Evolutionary conservation across 73 alveolate genomes (phyloP).

Genomic region (Paramecium pentaurelia): DNA sequence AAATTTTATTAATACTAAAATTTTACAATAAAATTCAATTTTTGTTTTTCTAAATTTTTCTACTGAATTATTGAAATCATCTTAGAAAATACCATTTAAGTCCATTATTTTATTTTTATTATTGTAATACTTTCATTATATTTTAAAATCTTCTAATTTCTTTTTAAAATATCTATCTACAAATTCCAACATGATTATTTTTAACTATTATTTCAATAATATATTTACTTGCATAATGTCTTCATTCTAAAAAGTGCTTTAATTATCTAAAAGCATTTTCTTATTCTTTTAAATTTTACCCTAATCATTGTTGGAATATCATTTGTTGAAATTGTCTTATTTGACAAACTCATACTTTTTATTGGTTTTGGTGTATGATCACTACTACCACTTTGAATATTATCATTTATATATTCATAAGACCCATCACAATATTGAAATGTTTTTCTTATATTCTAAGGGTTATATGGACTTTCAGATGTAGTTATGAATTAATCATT

Average conservation of each 20-base stretch:
- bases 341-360: not conserved
- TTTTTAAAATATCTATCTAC: not conserved
- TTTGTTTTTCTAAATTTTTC: not conserved
- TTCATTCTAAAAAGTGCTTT: not conserved
- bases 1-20: not conserved
- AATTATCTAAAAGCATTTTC: not conserved
- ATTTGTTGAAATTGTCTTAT: not conserved
- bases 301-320: not conserved
- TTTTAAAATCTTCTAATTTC: not conserved
- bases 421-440: not conserved
- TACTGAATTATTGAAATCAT: slow-evolving; percentile 1
- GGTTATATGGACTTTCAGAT: not conserved
- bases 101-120: not conserved
- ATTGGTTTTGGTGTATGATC: not conserved
- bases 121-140: not conserved
- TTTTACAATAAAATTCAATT: not conserved
- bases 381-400: not conserved
- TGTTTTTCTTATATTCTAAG: not conserved
- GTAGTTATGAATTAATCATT: not conserved
- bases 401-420: not conserved
- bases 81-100: not conserved
- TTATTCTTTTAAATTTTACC: not conserved
- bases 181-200: not conserved
- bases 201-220: not conserved
- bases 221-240: not conserved